Base-by-base conservation (phyloP, 2,329 filamentous ascomycete species). In the Botrytis elliptica region DNA sequence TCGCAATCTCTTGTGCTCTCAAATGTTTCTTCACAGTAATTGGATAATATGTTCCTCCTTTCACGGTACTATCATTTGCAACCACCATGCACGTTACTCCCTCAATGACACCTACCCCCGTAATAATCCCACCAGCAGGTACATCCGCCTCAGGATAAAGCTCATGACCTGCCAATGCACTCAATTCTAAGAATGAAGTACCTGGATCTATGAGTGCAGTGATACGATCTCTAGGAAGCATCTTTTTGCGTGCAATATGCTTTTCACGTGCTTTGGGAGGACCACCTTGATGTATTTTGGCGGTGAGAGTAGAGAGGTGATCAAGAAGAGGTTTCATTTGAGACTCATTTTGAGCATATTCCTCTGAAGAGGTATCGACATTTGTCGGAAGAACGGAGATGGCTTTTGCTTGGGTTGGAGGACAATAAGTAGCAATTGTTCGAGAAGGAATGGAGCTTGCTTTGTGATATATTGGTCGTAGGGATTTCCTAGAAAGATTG, bases 1-100 rank as follows among this genome's bases (percentile, higher is more conserved):
- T 89, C 0, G 95, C 95, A 76, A 98, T 92, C 42, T 92, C 91
- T 83, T 99, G 96, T 7, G 95, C 95, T 75, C 95, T 90, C 25
- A 98, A 86, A 83, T 98, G 96, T 86, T 99, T 99, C 86, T 98
- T 98, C 74, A 98, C 93, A 0, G 95, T 99, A 78, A 98, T 94
- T 1, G 95, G 95, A 81, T 95, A 98, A 84, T 99, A 99, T 2
- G 95, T 97, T 38, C 95, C 95, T 70, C 95, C 95, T 84, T 98
- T 99, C 80, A 98, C 95, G 29, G 95, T 98, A 84, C 93, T 97
- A 82, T 98, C 95, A 82, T 98, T 98, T 74, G 94, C 95, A 68
- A 98, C 93, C 78, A 98, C 93, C 85, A 98, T 92, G 82, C 95
- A 98, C 59, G 91, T 92, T 40, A 97, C 94, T 22, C 95, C 95